These are phyloP conservation scores for Ceriops decandra DNA, from an alignment of 345 rosid genomes.

Conservation along the genomic window DNA sequence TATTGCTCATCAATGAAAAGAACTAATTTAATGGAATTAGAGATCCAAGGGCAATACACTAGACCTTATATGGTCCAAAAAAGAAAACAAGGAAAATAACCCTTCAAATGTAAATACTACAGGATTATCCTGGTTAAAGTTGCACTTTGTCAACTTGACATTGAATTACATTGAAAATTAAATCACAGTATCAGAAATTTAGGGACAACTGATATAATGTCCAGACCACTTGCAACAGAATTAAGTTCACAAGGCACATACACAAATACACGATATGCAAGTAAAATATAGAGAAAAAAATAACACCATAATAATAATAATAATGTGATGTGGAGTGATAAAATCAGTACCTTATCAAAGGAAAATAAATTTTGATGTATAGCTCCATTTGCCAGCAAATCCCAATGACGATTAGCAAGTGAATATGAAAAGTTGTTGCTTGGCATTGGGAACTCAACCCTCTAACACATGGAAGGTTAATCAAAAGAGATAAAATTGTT, in stretches of 20 bases:
- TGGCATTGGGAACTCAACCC: conserved; percentile 87
- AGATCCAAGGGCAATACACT: background rate
- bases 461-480: conserved; percentile 44
- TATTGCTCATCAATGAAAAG: conserved; percentile 6
- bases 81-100: background rate
- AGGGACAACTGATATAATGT: background rate
- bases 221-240: background rate
- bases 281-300: background rate
- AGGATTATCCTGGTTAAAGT: background rate
- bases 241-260: no score
- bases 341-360: conserved; percentile 63
- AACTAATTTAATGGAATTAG: background rate
- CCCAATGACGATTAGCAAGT: conserved; percentile 82
- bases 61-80: conserved; percentile 5
- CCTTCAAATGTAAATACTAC: background rate
- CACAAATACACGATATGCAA: no score
- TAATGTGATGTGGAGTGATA: conserved; percentile 9
- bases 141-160: background rate
- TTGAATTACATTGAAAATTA: background rate
- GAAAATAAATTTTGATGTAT: conserved; percentile 54
- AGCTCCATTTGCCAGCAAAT: conserved; percentile 57
- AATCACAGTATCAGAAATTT: background rate
- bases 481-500: conserved; percentile 17
- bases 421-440: conserved; percentile 83
- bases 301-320: background rate